phyloP scores from a whole-genome alignment of 2,329 filamentous ascomycete genomes.

The Massarina eburnea region DNA sequence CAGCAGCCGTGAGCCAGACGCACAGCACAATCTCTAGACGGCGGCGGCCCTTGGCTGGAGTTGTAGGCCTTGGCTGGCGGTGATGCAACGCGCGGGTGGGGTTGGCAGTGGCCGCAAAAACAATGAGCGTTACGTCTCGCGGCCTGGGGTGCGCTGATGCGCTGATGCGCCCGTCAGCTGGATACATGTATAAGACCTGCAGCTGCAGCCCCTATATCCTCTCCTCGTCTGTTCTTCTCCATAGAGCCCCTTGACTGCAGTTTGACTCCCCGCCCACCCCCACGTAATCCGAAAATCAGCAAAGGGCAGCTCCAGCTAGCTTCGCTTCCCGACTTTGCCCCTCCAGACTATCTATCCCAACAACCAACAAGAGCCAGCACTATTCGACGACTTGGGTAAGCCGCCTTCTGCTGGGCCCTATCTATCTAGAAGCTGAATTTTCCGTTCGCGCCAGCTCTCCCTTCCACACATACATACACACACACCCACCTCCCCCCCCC shows the following conservation, averaged over 20 bases:
- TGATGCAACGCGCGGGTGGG: constrained; percentile 14
- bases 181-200: constrained; percentile 5
- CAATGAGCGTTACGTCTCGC: constrained; percentile 9
- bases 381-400: constrained; percentile 8
- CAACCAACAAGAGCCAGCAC: too few relatives aligned
- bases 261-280: constrained; percentile 7
- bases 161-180: constrained; percentile 3
- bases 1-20: background rate
- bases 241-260: background rate
- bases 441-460: constrained; percentile 1
- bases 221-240: background rate
- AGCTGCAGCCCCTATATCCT: too few relatives aligned
- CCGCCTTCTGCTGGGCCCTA: background rate
- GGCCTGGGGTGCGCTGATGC: constrained; percentile 1
- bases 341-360: constrained; percentile 17
- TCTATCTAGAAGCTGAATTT: constrained; percentile 1
- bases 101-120: constrained; percentile 8
- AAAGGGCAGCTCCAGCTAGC: constrained; percentile 11
- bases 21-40: background rate
- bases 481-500: constrained; percentile 9
- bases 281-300: constrained; percentile 15
- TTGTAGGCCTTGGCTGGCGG: constrained; percentile 4
- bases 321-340: constrained; percentile 10
- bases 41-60: constrained; percentile 6
- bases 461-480: background rate